Conservation (phyloP, 2,329 filamentous ascomycete species). For the Epichloe uncinata region DNA sequence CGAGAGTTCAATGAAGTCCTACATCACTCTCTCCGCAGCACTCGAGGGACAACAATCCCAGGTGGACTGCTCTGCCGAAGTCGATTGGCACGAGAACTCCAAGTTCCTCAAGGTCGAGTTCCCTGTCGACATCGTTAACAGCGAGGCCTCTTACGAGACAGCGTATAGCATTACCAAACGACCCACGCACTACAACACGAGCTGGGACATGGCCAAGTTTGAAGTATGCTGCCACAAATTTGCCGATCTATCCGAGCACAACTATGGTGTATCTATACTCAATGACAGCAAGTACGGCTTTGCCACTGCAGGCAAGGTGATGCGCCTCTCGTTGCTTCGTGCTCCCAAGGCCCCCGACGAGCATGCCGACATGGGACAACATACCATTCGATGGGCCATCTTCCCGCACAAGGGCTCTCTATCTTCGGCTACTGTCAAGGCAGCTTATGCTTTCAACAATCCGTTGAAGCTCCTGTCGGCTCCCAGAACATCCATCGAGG, state of each 20-base stretch:
- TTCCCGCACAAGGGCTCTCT: slow-evolving; percentile 69
- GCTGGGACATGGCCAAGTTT: slow-evolving; percentile 96
- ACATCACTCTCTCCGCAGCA: slow-evolving; percentile 63
- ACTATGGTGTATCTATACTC: slow-evolving; percentile 81
- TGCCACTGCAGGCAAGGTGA: slow-evolving; percentile 74
- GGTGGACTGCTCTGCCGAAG: slow-evolving; percentile 68
- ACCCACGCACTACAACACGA: slow-evolving; percentile 95
- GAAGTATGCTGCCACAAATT: slow-evolving; percentile 95
- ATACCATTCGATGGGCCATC: slow-evolving; percentile 81
- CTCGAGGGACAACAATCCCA: slow-evolving; percentile 46
- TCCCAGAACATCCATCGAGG: slow-evolving; percentile 15
- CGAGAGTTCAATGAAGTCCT: slow-evolving; percentile 73
- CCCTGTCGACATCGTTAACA: slow-evolving; percentile 81
- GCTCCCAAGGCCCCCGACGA: slow-evolving; percentile 87
- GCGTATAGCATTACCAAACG: slow-evolving; percentile 81
- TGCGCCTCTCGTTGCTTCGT: slow-evolving; percentile 77
- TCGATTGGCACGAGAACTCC: slow-evolving; percentile 96
- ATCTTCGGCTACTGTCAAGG: slow-evolving; percentile 59
- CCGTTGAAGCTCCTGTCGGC: slow-evolving; percentile 39
- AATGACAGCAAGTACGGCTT: slow-evolving; percentile 97
- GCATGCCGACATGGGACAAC: slow-evolving; percentile 85
- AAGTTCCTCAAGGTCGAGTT: slow-evolving; percentile 99
- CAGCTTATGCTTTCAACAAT: slow-evolving; percentile 84
- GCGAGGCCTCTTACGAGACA: slow-evolving; percentile 88
- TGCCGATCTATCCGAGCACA: slow-evolving; percentile 77